phyloP scores from a whole-genome alignment of 768 basidiomycete species.

The Boletus sensibilis region DNA sequence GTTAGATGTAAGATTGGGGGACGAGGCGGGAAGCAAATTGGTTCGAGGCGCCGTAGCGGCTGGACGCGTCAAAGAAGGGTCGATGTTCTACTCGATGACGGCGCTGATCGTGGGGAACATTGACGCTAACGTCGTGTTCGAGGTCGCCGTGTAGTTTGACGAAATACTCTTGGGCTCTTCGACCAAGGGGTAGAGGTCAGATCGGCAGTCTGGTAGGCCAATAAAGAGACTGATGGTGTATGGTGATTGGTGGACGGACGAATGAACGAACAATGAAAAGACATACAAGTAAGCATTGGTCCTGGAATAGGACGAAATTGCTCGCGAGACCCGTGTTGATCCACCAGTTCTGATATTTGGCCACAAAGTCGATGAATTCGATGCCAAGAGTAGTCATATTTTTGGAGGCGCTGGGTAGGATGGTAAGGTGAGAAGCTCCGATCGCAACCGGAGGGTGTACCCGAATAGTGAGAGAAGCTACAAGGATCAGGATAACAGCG shows the following conservation, averaged over 20 bases:
- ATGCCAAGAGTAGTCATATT: conserved; percentile 16
- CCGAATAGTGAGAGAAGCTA: conserved; percentile 20
- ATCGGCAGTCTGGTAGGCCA: conserved; percentile 6
- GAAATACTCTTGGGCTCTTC: conserved; percentile 16
- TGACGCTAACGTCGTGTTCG: conserved; percentile 11
- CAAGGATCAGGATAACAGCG: neutral
- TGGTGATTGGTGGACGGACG: neutral
- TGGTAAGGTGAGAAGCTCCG: conserved; percentile 11
- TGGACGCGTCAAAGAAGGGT: conserved; percentile 8
- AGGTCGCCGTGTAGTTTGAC: conserved; percentile 12
- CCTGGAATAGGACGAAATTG: neutral
- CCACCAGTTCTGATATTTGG: conserved; percentile 20
- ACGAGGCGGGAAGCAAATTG: conserved; percentile 22
- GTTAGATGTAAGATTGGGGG: conserved; percentile 8
- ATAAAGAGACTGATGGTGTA: conserved; percentile 11
- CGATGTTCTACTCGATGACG: conserved; percentile 4
- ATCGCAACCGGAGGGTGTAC: conserved; percentile 10
- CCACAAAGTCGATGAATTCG: conserved; percentile 16
- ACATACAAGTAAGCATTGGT: conserved; percentile 18
- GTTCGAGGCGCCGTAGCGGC: conserved; percentile 14
- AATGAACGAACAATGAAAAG: neutral
- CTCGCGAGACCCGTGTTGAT: conserved; percentile 12
- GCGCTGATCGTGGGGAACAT: conserved; percentile 19
- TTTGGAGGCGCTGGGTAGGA: conserved; percentile 11
- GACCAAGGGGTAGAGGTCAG: conserved; percentile 16